Conservation (phyloP, 345 rosid genomes). For the Murraya paniculata region DNA sequence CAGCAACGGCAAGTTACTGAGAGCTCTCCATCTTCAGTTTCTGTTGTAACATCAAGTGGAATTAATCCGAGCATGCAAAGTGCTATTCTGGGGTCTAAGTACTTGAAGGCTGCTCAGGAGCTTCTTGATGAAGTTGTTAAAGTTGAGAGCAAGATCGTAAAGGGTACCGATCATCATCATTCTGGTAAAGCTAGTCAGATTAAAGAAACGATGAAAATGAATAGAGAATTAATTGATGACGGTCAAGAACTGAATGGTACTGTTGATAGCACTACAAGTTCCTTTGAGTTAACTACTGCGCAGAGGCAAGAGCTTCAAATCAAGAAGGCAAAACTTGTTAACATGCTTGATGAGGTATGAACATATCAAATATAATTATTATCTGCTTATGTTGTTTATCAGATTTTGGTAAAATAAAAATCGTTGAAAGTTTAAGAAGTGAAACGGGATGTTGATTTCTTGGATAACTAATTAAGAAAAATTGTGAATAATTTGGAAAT, state of each 20-base stretch:
- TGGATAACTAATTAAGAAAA: background rate
- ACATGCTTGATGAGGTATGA: conserved; percentile 67
- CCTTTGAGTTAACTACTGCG: conserved; percentile 38
- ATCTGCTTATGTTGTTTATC: too few species aligned
- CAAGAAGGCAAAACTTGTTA: conserved; percentile 62
- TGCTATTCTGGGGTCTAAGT: conserved; percentile 46
- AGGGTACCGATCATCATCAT: conserved; percentile 9
- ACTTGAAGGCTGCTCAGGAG: conserved; percentile 71
- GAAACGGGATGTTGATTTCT: background rate
- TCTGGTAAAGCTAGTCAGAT: background rate
- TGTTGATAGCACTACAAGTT: conserved; percentile 12
- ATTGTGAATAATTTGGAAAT: background rate
- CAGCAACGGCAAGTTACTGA: conserved; percentile 17
- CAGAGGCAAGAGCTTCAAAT: conserved; percentile 61
- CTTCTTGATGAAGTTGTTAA: conserved; percentile 65
- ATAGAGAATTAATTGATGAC: conserved; percentile 24
- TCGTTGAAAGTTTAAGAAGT: background rate
- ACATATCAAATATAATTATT: background rate
- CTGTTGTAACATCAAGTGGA: conserved; percentile 35
- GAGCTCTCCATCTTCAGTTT: conserved; percentile 40
- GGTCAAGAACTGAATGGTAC: conserved; percentile 20
- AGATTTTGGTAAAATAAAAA: too few species aligned
- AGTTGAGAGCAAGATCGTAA: conserved; percentile 31
- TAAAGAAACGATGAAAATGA: conserved; percentile 25
- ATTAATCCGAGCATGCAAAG: conserved; percentile 29